phyloP scores from a whole-genome alignment of 2,329 filamentous ascomycete genomes.

The Colletotrichum sp. region DNA sequence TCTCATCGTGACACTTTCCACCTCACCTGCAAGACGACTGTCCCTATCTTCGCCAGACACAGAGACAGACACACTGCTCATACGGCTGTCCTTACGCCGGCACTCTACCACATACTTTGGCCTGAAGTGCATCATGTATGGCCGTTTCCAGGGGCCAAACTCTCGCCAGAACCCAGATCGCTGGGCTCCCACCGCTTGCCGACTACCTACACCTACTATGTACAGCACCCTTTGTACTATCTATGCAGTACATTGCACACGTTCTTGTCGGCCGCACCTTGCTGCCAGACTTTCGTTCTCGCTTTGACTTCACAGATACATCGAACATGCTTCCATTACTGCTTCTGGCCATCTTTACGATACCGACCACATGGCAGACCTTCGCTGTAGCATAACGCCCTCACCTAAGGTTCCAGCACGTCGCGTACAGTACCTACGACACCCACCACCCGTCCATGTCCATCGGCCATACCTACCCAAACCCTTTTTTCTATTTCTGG shows the following conservation, averaged over 20 bases:
- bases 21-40: background rate
- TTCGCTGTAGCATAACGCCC: background rate
- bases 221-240: background rate
- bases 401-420: background rate
- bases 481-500: background rate
- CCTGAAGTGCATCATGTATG: background rate
- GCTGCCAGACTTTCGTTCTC: background rate
- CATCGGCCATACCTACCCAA: background rate
- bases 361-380: conserved; percentile 6
- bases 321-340: conserved; percentile 12
- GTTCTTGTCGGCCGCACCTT: background rate
- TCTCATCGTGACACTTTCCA: conserved; percentile 8
- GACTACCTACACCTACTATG: too few relatives aligned
- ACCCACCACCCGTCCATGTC: background rate
- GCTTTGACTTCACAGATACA: conserved; percentile 8
- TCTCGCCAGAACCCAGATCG: conserved; percentile 8
- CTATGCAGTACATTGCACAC: background rate
- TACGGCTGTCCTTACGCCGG: background rate
- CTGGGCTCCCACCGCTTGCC: background rate
- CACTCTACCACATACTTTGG: background rate
- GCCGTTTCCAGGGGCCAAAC: conserved; percentile 10
- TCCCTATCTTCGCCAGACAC: background rate
- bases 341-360: conserved; percentile 4
- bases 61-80: background rate
- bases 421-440: background rate